phyloP scores from a whole-genome alignment of 805 yeast genomes.

The Candida hungchunana region DNA sequence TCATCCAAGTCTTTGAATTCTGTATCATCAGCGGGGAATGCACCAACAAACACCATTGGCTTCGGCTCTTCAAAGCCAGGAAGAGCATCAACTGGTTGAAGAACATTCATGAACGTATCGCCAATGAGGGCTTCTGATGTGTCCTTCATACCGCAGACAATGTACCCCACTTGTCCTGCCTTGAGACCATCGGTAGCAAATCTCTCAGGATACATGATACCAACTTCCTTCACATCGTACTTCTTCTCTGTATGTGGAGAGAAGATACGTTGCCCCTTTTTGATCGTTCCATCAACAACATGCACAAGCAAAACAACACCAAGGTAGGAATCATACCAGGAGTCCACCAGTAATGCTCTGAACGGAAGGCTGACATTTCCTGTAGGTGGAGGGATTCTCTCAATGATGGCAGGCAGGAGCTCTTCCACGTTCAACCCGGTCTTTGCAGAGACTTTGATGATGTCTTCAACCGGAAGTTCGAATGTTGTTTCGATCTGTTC shows the following conservation, averaged over 20 bases:
- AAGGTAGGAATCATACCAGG: constrained; percentile 92
- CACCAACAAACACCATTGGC: constrained; percentile 98
- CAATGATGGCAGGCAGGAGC: constrained; percentile 78
- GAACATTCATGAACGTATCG: constrained; percentile 73
- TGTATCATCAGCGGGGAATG: constrained; percentile 92
- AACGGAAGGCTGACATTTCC: constrained; percentile 53
- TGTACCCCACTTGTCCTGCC: constrained; percentile 94
- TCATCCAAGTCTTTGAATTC: constrained; percentile 90
- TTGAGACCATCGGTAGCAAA: constrained; percentile 55
- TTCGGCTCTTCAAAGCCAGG: constrained; percentile 97
- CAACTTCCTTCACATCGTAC: constrained; percentile 89
- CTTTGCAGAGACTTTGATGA: constrained; percentile 86
- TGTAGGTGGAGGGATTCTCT: constrained; percentile 73
- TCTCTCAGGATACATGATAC: constrained; percentile 92
- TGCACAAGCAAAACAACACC: constrained; percentile 87
- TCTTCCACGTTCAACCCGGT: constrained; percentile 77
- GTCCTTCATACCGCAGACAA: constrained; percentile 91
- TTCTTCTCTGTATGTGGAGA: constrained; percentile 73
- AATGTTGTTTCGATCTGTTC: constrained; percentile 84
- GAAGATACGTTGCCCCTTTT: constrained; percentile 67
- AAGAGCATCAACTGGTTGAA: constrained; percentile 62
- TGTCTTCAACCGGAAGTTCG: constrained; percentile 69
- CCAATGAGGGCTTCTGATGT: constrained; percentile 86
- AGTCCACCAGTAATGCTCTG: constrained; percentile 83
- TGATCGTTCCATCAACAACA: constrained; percentile 77